Base-by-base conservation (phyloP, 371 early-diverging fungal genomes). In the Rhizopus arrhizus region DNA sequence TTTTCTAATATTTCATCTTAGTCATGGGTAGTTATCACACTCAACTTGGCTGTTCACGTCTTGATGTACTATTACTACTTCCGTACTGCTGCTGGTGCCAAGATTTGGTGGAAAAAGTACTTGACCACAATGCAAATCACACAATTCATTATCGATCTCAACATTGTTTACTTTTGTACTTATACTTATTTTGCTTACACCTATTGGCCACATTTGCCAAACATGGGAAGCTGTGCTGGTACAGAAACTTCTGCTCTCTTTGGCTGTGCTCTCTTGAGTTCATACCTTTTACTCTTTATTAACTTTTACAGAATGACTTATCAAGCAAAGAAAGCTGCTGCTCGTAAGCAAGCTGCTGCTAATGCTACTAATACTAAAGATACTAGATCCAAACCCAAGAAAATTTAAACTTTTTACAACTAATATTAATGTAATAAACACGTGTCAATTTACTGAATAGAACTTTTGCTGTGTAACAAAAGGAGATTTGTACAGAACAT, bases 1-100 rank as follows among this genome's bases (percentile, higher is more conserved):
- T 58, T 40, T 40, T 40, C 40, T 40, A 10, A 40, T 12, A 12
- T 10, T 40, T 40, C 61, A 63, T 43, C 29, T 49, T 77, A 88
- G 81, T 85, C 86, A 2, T 92, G 91, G 90, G 90, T 91, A 13
- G 87, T 87, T 48, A 88, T 92, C 59, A 66, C 72, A 6, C 80
- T 95, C 50, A 95, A 95, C 79, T 82, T 95, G 80, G 81, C 87
- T 33, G 94, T 95, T 13, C 95, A 95, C 71, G 91, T 93, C 46
- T 75, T 92, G 65, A 94, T 94, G 94, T 92, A 92, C 80, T 91
- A 90, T 73, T 94, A 92, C 78, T 95, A 95, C 80, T 91, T 88
- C 79, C 88, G 91, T 59, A 90, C 94, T 10, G 89, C 92, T 53
- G 84, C 90, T 53, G 90, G 91, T 43, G 87, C 84, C 73, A 85